Evolutionary conservation across 2,329 filamentous ascomycete genomes (phyloP), one percentile per base, ranked within the genome.

Genomic region (Zymoseptoria ardabiliae): DNA sequence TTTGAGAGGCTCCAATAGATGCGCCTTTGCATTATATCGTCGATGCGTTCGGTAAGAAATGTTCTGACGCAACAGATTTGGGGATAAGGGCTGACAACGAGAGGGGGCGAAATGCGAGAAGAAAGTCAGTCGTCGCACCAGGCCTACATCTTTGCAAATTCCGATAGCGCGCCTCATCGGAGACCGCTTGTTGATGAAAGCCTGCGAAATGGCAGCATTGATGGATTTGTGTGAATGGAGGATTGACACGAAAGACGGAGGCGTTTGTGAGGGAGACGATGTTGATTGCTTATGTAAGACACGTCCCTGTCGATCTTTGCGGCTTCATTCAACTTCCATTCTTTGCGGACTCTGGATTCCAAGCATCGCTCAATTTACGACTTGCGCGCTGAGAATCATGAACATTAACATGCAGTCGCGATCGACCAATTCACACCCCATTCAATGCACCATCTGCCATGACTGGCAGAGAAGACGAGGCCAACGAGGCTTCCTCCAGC

Each of bases 121-220:
- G 17, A 45, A 45, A 6, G 35, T 8, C 7, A 56, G 30, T 25
- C 48, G 10, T 28, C 9, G 21, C 23, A 7, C 20, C 21, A 54
- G 22, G 25, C 28, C 54, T 56, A 59, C 57, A 59, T 59, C 35
- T 59, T 54, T 28, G 19, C 28, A 25, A 8, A 30, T 35, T 13
- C 35, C 6, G 54, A 52, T 17, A 11, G 53, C 28, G 20, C 53
- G 54, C 53, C 41, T 53, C 57, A 59, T 56, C 25, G 57, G 2
- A 28, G 25, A 53, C 7, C 30, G 20, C 51, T 35, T 52, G 20
- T 21, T 7, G 25, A 35, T 8, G 25, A 45, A 17, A n/a, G 13
- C 13, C 35, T 45, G 35, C 17, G 35, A 2, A n/a, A n/a, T 45
- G 4, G 17, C 35, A 41, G 35, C 35, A 17, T 45, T 13, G 35